Base-by-base conservation (phyloP, 2,329 filamentous ascomycete genomes). In the Ophiostoma triangulosporum region DNA sequence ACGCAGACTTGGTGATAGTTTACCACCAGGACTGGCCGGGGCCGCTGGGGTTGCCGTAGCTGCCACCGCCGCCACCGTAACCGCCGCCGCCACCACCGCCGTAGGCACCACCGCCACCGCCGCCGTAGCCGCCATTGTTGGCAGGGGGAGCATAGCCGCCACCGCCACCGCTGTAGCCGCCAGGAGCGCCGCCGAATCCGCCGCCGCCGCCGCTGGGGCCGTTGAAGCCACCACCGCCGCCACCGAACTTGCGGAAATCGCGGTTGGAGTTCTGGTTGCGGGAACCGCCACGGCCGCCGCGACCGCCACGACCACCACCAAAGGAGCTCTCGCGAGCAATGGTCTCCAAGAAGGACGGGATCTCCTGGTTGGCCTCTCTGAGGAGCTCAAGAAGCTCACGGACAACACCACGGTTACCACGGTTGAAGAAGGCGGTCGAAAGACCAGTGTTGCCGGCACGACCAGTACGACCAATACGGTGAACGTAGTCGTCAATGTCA, bases 391-490 rank as follows among this genome's bases (percentile, higher is more conserved):
- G 80, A 57, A 98, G 82, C 64, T 97, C 93, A 61, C 93, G 86
- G 60, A 97, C 93, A 62, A 98, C 88, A 72, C 93, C 93, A 64
- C 93, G 88, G 78, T 98, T 98, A 66, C 91, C 91, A 67, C 93
- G 91, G 81, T 98, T 98, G 84, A 98, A 97, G 80, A 98, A 98
- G 54, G 93, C 93, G 62, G 93, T 98, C 6, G 93, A 88, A 62
- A 95, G 84, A 84, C 93, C 93, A 64, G 91, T 97, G 78, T 98
- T 98, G 70, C 93, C 93, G 60, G 93, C 93, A 88, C 93, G 93
- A 67, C 93, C 93, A 60, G 93, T 98, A 91, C 93, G 93, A 84
- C 93, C 93, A 65, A 98, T 98, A 69, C 93, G 88, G 72, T 97
- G 91, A 54, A 97, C 91, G 62, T 97, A 97, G 72, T 96, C 91